These are phyloP conservation scores for Cadophora luteo-olivacea DNA, from an alignment of 2,329 filamentous ascomycete species.

Conservation along the genomic window DNA sequence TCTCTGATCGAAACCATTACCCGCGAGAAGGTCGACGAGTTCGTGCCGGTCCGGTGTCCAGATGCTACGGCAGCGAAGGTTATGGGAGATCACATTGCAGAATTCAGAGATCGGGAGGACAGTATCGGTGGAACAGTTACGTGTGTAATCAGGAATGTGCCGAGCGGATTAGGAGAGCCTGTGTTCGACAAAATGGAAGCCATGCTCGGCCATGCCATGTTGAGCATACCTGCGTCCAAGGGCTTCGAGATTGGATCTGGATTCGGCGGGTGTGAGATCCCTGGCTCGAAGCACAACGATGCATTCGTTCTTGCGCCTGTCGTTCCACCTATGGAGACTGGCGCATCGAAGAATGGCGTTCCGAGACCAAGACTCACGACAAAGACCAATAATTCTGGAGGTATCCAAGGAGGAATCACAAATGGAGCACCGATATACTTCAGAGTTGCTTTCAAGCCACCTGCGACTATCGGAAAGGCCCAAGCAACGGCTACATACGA, in stretches of 20 bases:
- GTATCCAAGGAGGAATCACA: constrained; percentile 93
- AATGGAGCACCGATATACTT: constrained; percentile 97
- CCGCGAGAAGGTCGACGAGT: constrained; percentile 79
- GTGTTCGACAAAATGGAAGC: constrained; percentile 97
- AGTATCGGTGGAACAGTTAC: constrained; percentile 95
- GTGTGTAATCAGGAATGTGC: constrained; percentile 87
- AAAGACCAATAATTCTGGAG: constrained; percentile 93
- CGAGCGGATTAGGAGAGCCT: constrained; percentile 88
- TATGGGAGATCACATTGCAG: constrained; percentile 82
- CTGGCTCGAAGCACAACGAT: constrained; percentile 92
- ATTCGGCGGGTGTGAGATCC: constrained; percentile 84
- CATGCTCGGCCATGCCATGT: constrained; percentile 88
- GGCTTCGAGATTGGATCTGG: constrained; percentile 95
- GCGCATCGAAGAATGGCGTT: constrained; percentile 52
- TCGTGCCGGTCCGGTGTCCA: constrained; percentile 88
- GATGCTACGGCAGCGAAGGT: constrained; percentile 65
- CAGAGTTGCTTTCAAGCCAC: constrained; percentile 91
- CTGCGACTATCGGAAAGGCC: constrained; percentile 89
- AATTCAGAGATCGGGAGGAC: constrained; percentile 79
- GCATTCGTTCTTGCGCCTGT: constrained; percentile 68
- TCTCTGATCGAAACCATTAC: constrained; percentile 74
- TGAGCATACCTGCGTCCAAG: constrained; percentile 93
- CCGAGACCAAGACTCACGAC: constrained; percentile 73
- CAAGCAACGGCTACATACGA: constrained; percentile 85
- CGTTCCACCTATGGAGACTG: constrained; percentile 51